These are phyloP conservation scores for Capronia americana DNA, from an alignment of 2,329 filamentous ascomycete species.

Conservation along the genomic window DNA sequence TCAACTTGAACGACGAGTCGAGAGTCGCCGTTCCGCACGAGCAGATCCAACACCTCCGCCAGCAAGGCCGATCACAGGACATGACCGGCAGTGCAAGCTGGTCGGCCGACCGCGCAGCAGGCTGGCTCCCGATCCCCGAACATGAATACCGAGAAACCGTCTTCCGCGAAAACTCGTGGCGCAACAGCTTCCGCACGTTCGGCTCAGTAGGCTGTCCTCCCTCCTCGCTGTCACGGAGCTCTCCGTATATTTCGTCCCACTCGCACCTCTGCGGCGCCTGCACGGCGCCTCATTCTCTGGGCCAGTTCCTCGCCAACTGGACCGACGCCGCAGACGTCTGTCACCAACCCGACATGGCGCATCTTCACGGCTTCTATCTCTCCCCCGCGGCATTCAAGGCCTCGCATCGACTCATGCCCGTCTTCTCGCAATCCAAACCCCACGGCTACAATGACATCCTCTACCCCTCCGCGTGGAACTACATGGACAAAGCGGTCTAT, in stretches of 20 bases:
- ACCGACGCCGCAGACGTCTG: constrained; percentile 70
- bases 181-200: constrained; percentile 49
- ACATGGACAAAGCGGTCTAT: constrained; percentile 63
- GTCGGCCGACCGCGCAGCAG: constrained; percentile 47
- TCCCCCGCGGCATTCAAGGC: constrained; percentile 67
- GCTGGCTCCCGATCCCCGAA: constrained; percentile 49
- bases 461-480: constrained; percentile 71
- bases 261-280: constrained; percentile 70
- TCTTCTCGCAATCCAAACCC: constrained; percentile 78
- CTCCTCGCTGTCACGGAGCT: constrained; percentile 62
- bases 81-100: constrained; percentile 41
- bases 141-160: constrained; percentile 45
- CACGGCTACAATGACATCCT: constrained; percentile 77
- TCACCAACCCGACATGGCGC: constrained; percentile 75
- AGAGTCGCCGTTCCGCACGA: constrained; percentile 62
- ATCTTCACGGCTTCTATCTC: constrained; percentile 76
- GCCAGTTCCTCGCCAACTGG: constrained; percentile 72
- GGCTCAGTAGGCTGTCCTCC: constrained; percentile 66
- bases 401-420: constrained; percentile 69
- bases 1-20: constrained; percentile 68
- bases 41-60: constrained; percentile 48
- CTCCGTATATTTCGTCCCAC: constrained; percentile 67
- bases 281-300: constrained; percentile 67
- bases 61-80: constrained; percentile 38
- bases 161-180: constrained; percentile 51